Evolutionary conservation across 2,329 filamentous ascomycete genomes (phyloP).

Genomic region (Cladosporium sp.): DNA sequence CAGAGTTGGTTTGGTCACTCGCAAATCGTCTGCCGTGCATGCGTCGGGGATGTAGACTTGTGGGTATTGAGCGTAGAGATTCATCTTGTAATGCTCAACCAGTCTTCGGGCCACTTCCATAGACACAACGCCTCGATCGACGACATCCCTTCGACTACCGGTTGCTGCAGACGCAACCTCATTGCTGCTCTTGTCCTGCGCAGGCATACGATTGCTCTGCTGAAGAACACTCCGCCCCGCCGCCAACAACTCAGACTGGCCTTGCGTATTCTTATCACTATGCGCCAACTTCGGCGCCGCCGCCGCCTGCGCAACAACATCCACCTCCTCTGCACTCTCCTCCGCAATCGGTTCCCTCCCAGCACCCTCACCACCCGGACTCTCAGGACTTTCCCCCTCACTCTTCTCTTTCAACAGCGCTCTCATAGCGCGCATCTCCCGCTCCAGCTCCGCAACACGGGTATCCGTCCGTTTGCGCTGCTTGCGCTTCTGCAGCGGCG

Average conservation of each 20-base stretch:
- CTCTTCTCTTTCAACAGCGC: conserved; percentile 32
- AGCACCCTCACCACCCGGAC: neutral
- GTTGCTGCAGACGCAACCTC: neutral
- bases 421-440: conserved; percentile 40
- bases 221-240: neutral
- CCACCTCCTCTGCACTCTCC: neutral
- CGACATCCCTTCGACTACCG: conserved; percentile 30
- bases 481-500: conserved; percentile 38
- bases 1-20: conserved; percentile 58
- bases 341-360: neutral
- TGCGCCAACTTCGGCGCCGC: neutral
- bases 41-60: conserved; percentile 56
- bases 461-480: conserved; percentile 44
- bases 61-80: conserved; percentile 60
- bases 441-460: conserved; percentile 42
- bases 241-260: neutral
- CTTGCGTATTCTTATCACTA: neutral
- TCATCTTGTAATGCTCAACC: conserved; percentile 55
- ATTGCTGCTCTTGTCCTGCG: conserved; percentile 42
- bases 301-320: neutral
- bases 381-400: conserved; percentile 7
- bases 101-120: conserved; percentile 53
- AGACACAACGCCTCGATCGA: conserved; percentile 58
- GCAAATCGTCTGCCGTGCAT: conserved; percentile 53
- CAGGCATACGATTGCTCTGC: too few species aligned